Conservation (phyloP, 768 basidiomycete species). For the Hygrophoropsis aurantiaca region DNA sequence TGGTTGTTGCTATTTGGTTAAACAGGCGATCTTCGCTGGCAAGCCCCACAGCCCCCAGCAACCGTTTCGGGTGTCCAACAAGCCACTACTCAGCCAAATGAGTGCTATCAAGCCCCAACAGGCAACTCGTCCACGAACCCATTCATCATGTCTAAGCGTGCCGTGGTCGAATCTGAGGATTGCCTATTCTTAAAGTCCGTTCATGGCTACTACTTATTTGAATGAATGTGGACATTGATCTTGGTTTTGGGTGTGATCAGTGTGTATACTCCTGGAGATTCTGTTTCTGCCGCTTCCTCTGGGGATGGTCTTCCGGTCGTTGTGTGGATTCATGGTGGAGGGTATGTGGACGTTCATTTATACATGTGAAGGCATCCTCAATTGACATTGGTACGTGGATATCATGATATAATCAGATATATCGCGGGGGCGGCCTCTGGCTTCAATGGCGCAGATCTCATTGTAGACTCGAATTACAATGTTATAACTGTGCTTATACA, state of each 20-base stretch:
- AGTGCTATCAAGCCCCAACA: conserved; percentile 5
- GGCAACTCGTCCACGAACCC: conserved; percentile 32
- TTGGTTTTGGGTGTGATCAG: conserved; percentile 11
- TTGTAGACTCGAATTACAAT: conserved; percentile 21
- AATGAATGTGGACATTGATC: not conserved
- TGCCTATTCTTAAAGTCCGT: conserved; percentile 32
- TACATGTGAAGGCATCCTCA: not conserved
- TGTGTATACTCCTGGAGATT: conserved; percentile 27
- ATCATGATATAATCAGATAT: conserved; percentile 19
- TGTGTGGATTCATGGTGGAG: conserved; percentile 37
- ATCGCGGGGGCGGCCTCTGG: conserved; percentile 11
- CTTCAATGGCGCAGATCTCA: conserved; percentile 22
- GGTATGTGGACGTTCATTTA: conserved; percentile 12
- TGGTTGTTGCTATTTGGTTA: no score
- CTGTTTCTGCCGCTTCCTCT: not conserved
- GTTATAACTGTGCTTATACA: conserved; percentile 31
- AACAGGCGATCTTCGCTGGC: not conserved
- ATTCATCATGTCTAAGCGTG: conserved; percentile 11
- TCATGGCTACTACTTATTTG: not conserved
- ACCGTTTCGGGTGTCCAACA: not conserved
- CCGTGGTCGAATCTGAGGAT: conserved; percentile 22
- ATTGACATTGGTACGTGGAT: not conserved
- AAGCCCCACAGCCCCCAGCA: not conserved
- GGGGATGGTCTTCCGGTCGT: conserved; percentile 26
- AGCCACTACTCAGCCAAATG: not conserved